Conservation (phyloP, 805 yeast species). For the Starmerella lactis-condensi region DNA sequence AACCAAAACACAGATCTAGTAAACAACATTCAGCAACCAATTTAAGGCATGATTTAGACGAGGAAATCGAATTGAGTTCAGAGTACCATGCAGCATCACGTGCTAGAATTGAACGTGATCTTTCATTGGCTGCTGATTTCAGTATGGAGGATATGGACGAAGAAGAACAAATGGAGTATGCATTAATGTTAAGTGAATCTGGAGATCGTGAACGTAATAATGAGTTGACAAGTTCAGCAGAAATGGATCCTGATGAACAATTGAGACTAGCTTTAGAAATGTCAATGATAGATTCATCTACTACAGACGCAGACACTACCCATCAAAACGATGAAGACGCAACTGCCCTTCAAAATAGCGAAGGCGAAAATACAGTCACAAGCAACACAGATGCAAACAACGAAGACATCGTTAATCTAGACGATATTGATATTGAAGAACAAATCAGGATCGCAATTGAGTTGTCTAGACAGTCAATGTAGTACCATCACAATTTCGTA, state of each 20-base stretch:
- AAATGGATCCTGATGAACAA: slow-evolving; percentile 13
- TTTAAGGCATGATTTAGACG: slow-evolving; percentile 11
- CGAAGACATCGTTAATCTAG: too few relatives aligned
- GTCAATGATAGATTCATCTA: slow-evolving; percentile 11
- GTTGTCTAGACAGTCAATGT: too few relatives aligned
- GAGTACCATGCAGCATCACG: slow-evolving; percentile 16
- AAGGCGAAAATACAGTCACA: too few relatives aligned
- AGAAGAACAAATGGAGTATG: slow-evolving; percentile 21
- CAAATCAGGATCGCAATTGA: too few relatives aligned
- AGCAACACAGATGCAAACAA: too few relatives aligned
- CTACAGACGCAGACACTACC: too few relatives aligned
- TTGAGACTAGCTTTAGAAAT: slow-evolving; percentile 16
- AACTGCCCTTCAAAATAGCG: too few relatives aligned
- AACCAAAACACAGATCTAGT: neutral
- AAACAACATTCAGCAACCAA: neutral
- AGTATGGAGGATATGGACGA: slow-evolving; percentile 16
- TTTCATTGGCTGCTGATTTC: slow-evolving; percentile 8
- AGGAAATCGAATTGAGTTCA: slow-evolving; percentile 16
- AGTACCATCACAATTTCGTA: too few relatives aligned
- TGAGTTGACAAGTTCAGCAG: neutral
- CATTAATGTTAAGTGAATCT: slow-evolving; percentile 19
- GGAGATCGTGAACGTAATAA: neutral
- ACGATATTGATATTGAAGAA: too few relatives aligned
- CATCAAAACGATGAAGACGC: too few relatives aligned
- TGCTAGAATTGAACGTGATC: slow-evolving; percentile 11